Percentiles rank a stretch among this genome's conserved stretches.
Evolutionary conservation across 208 protist species (phyloP).

Genomic region (Wallacemonas collosoma): DNA sequence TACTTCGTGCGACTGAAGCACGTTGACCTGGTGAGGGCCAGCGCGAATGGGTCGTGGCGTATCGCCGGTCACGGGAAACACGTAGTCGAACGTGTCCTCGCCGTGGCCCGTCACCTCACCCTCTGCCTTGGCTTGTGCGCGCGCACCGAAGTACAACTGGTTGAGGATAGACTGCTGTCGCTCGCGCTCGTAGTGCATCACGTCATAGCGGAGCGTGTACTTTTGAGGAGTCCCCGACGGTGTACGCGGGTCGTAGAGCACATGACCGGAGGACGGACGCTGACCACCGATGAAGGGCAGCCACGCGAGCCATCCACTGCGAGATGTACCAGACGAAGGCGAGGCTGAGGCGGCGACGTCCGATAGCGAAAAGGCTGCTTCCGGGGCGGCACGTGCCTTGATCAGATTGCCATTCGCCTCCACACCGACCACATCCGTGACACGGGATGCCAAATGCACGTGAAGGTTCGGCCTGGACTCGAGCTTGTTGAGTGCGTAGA

Average conservation of each 20-base stretch:
- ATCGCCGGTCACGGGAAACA: slow-evolving; percentile 76
- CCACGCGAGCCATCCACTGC: slow-evolving; percentile 17
- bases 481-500: slow-evolving; percentile 63
- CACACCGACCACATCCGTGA: slow-evolving; percentile 53
- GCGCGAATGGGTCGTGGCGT: slow-evolving; percentile 60
- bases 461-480: slow-evolving; percentile 48
- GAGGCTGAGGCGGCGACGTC: neutral
- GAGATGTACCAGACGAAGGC: neutral
- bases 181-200: slow-evolving; percentile 37
- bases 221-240: slow-evolving; percentile 27
- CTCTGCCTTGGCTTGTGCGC: slow-evolving; percentile 29
- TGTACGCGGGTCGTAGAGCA: slow-evolving; percentile 11
- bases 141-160: slow-evolving; percentile 73
- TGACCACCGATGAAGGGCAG: neutral
- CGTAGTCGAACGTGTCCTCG: slow-evolving; percentile 78
- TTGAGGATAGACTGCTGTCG: slow-evolving; percentile 73
- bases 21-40: slow-evolving; percentile 43
- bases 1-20: slow-evolving; percentile 68
- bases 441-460: slow-evolving; percentile 50
- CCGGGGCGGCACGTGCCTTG: slow-evolving; percentile 3
- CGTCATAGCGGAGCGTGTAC: slow-evolving; percentile 59
- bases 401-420: slow-evolving; percentile 30
- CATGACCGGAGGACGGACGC: slow-evolving; percentile 4
- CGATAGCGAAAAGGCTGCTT: neutral
- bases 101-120: slow-evolving; percentile 34